Base-by-base conservation (phyloP, 331 rosid species). In the Malus hybrid region DNA sequence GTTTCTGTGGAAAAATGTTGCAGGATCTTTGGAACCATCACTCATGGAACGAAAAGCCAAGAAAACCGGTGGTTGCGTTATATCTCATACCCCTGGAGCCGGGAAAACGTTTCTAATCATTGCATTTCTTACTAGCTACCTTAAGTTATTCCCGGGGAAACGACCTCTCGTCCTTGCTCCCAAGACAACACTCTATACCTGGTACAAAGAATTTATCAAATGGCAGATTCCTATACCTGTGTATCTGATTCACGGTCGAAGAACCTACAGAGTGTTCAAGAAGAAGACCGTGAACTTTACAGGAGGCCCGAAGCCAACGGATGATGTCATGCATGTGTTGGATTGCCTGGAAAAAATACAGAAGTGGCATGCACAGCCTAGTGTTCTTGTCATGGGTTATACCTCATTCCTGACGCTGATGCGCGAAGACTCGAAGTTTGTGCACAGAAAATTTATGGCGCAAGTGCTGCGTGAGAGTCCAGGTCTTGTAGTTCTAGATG, bases 371-470 rank as follows among this genome's bases (percentile, higher is more conserved):
- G 84, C 99, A 0, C 96, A 89, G 14, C 97, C 99, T 1, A 94
- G 97, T 72, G 93, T 94, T 81, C 97, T 94, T 1, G 89, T 94
- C 82, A 92, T 94, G 97, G 97, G 97, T 6, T 94, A 94, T 77
- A 88, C 97, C 60, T 94, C 93, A 9, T 94, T 94, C 76, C 82
- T 86, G 56, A 82, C 93, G 22, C 68, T 94, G 85, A 94, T 92
- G 99, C 82, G 92, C 39, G 97, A 94, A 79, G 86, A 92, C 71
- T 88, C 99, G 0, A 92, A 89, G 77, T 90, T 78, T 74, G 86
- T 88, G 2, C 90, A 92, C 80, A 83, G 99, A 76, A 92, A 83
- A 74, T 85, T 84, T 75, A 94, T 94, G 97, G 93, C 97, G 67
- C 83, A 86, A 83, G 93, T 94, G 24, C 77, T 94, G 86, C 81